phyloP scores from a whole-genome alignment of 768 basidiomycete species.

The Amanita polypyramis region DNA sequence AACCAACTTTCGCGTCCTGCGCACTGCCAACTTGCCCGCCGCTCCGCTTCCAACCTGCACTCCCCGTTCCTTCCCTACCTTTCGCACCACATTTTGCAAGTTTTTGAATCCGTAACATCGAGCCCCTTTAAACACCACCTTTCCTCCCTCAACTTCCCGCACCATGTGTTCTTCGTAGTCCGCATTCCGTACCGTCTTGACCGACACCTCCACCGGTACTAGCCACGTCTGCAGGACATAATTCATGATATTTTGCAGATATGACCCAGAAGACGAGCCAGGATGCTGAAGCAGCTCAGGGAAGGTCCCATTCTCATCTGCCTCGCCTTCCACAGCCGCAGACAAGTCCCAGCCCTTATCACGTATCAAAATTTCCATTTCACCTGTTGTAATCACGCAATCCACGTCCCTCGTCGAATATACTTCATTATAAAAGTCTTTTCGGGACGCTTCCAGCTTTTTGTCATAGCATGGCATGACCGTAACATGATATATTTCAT shows the following conservation, averaged over 20 bases:
- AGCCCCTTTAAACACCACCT: conserved; percentile 80
- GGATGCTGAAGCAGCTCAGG: conserved; percentile 72
- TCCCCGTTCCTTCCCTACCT: conserved; percentile 80
- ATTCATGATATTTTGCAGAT: conserved; percentile 70
- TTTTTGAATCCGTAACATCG: conserved; percentile 98
- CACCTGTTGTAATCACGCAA: conserved; percentile 95
- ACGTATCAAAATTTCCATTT: conserved; percentile 75
- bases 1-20: conserved; percentile 15
- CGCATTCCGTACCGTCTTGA: conserved; percentile 54
- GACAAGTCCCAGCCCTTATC: conserved; percentile 78
- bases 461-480: conserved; percentile 99
- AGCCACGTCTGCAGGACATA: conserved; percentile 34
- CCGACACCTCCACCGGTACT: conserved; percentile 35
- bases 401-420: conserved; percentile 90
- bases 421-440: conserved; percentile 79
- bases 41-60: conserved; percentile 47
- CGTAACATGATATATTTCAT: conserved; percentile 88
- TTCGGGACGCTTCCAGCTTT: conserved; percentile 93
- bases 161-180: conserved; percentile 75
- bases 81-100: conserved; percentile 91
- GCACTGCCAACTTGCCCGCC: conserved; percentile 21
- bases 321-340: conserved; percentile 41
- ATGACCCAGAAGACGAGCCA: conserved; percentile 89
- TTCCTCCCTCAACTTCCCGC: conserved; percentile 28
- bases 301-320: conserved; percentile 20